Evolutionary conservation across 306 rosid species (phyloP), one percentile per base, ranked within the genome.

Genomic region (Ormosia semicastrata): DNA sequence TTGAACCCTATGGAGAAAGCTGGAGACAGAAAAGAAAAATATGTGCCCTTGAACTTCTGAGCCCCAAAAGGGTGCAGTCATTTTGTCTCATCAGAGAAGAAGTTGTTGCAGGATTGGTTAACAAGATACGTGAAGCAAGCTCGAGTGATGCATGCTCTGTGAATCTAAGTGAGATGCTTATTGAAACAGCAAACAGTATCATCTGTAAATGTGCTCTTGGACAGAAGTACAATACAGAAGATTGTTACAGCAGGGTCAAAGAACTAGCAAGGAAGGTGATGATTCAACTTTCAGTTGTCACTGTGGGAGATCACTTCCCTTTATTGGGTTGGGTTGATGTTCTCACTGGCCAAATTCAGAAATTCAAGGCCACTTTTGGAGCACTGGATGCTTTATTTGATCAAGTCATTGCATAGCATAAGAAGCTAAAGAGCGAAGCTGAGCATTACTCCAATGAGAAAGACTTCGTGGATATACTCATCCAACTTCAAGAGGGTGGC

Each of bases 391-490:
- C 76, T 1, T 37, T 67, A 2, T 40, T 82, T 8, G 77, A 82
- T 67, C n/a, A 58, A 11, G 12, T 57, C 2, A 67, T 82, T 56
- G 77, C 17, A 3, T 69, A 75, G 30, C 79, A 40, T 29, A 40
- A 29, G 66, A 56, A 2, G 29, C 1, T 56, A 29, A 62, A 36
- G 66, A 37, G 13, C n/a, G 67, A 40, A 6, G 8, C 7, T 10
- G 17, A 40, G 0, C 12, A 13, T 12, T 59, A 24, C 24, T 24
- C 24, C 40, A 4, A 15, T 41, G 43, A 58, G 15, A 79, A 58
- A 18, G 83, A n/a, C 40, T 79, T 34, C 24, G 63, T 79, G 30
- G 83, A 79, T 46, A 70, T 79, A 8, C 77, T 79, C 36, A 4
- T 79, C 47, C 63, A 68, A 57, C 36, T 56, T 12, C 76, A 79